Evolutionary conservation across 2,329 filamentous ascomycete genomes (phyloP).

Genomic region (Plectosphaerella sp.): DNA sequence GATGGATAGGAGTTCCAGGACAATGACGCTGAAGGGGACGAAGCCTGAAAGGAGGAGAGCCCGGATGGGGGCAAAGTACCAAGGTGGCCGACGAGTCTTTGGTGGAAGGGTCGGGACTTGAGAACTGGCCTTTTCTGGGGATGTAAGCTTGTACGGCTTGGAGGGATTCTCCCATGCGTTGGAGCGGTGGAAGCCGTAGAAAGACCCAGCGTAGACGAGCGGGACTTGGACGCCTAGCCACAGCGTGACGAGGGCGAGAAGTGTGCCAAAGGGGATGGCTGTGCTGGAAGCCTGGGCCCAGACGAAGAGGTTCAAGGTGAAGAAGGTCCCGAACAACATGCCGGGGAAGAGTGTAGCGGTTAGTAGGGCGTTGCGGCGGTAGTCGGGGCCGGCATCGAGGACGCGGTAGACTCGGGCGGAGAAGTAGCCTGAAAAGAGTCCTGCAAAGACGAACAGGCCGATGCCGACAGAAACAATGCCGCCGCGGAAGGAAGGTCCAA

Average conservation of each 20-base stretch:
- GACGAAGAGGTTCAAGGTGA: constrained; percentile 82
- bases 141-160: constrained; percentile 46
- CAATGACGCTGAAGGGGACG: constrained; percentile 81
- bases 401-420: constrained; percentile 79
- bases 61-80: constrained; percentile 65
- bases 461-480: constrained; percentile 82
- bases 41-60: constrained; percentile 69
- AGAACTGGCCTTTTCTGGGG: constrained; percentile 46
- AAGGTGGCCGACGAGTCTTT: constrained; percentile 47
- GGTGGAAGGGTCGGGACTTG: constrained; percentile 54
- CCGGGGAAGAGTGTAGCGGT: constrained; percentile 78
- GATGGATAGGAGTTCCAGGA: constrained; percentile 81
- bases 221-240: constrained; percentile 87
- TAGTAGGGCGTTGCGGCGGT: constrained; percentile 70
- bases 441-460: constrained; percentile 78
- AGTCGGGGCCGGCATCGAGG: constrained; percentile 66
- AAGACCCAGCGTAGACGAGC: constrained; percentile 75
- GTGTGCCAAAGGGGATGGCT: constrained; percentile 76
- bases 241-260: constrained; percentile 66
- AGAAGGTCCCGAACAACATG: constrained; percentile 67
- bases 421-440: constrained; percentile 82
- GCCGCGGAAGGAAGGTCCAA: constrained; percentile 86
- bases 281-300: constrained; percentile 89
- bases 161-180: constrained; percentile 77
- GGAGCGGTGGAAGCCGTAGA: constrained; percentile 66